Percentiles rank a stretch among this genome's conserved stretches.
Evolutionary conservation across 2,329 filamentous ascomycete species (phyloP).

Genomic region (Claviceps capensis): DNA sequence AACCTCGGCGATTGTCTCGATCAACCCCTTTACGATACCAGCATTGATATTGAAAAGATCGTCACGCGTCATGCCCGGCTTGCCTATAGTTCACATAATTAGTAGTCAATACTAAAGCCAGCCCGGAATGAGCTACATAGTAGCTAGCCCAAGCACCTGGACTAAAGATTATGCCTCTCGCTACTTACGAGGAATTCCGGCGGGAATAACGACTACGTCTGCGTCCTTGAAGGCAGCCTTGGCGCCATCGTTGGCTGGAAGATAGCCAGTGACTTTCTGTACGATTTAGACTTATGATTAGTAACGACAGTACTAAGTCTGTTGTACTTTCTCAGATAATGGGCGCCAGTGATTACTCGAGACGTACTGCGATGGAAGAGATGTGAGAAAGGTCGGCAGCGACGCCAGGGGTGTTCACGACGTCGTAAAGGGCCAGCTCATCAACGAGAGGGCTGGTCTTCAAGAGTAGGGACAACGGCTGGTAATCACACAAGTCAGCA

Average conservation of each 20-base stretch:
- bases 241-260: slow-evolving; percentile 74
- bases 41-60: slow-evolving; percentile 99
- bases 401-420: slow-evolving; percentile 95
- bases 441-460: slow-evolving; percentile 81
- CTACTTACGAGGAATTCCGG: slow-evolving; percentile 82
- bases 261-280: slow-evolving; percentile 75
- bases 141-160: neutral
- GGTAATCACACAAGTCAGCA: slow-evolving; percentile 12
- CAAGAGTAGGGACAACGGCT: slow-evolving; percentile 93
- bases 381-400: slow-evolving; percentile 96
- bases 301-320: neutral
- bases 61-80: slow-evolving; percentile 98
- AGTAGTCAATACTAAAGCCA: neutral
- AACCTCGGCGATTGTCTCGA: slow-evolving; percentile 75
- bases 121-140: neutral
- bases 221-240: slow-evolving; percentile 83
- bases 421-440: slow-evolving; percentile 96
- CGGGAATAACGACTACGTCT: slow-evolving; percentile 93
- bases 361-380: slow-evolving; percentile 63
- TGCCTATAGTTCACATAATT: slow-evolving; percentile 43
- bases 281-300: slow-evolving; percentile 5
- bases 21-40: slow-evolving; percentile 87
- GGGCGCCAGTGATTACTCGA: slow-evolving; percentile 2
- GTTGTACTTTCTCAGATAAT: neutral
- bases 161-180: neutral